Percentiles rank a stretch among this genome's conserved stretches.
These are phyloP conservation scores for Tubosaeta brunneosetosa DNA, from an alignment of 768 basidiomycete species.

Conservation along the genomic window DNA sequence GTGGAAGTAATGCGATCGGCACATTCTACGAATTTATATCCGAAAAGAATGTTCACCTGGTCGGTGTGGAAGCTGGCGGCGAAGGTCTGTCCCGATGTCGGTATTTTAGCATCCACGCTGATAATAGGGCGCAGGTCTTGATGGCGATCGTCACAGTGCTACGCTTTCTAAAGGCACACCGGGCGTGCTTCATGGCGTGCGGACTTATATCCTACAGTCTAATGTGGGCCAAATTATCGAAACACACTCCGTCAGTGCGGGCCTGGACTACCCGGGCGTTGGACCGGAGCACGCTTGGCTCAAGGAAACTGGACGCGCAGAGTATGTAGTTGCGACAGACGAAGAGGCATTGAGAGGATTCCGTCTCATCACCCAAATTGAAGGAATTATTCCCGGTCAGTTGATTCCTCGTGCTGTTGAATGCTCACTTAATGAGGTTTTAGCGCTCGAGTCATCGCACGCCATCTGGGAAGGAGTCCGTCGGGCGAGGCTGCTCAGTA, in stretches of 20 bases:
- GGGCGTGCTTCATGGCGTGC: slow-evolving; percentile 93
- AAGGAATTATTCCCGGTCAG: slow-evolving; percentile 95
- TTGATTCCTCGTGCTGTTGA: slow-evolving; percentile 1
- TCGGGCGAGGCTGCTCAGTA: slow-evolving; percentile 77
- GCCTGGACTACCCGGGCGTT: slow-evolving; percentile 94
- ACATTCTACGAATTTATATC: slow-evolving; percentile 96
- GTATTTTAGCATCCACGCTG: slow-evolving; percentile 1
- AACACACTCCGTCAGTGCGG: slow-evolving; percentile 96
- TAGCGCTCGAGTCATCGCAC: slow-evolving; percentile 92
- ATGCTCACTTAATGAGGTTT: slow-evolving; percentile 1
- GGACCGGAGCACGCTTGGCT: slow-evolving; percentile 98
- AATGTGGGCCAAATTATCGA: slow-evolving; percentile 89
- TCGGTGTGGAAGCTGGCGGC: slow-evolving; percentile 97
- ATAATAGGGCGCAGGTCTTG: slow-evolving; percentile 45
- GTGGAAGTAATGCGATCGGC: slow-evolving; percentile 96
- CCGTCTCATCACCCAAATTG: slow-evolving; percentile 83
- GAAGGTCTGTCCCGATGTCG: slow-evolving; percentile 68
- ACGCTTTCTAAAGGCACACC: slow-evolving; percentile 88
- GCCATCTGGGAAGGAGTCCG: slow-evolving; percentile 91
- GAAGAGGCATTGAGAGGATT: slow-evolving; percentile 93
- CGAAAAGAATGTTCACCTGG: slow-evolving; percentile 76
- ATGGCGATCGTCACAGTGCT: slow-evolving; percentile 86
- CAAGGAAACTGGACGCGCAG: slow-evolving; percentile 90
- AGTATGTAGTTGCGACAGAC: slow-evolving; percentile 91
- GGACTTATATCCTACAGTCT: slow-evolving; percentile 92